Percentiles rank a stretch among this genome's conserved stretches.
Evolutionary conservation across 768 basidiomycete genomes (phyloP).

Genomic region (Kwoniella sp.): DNA sequence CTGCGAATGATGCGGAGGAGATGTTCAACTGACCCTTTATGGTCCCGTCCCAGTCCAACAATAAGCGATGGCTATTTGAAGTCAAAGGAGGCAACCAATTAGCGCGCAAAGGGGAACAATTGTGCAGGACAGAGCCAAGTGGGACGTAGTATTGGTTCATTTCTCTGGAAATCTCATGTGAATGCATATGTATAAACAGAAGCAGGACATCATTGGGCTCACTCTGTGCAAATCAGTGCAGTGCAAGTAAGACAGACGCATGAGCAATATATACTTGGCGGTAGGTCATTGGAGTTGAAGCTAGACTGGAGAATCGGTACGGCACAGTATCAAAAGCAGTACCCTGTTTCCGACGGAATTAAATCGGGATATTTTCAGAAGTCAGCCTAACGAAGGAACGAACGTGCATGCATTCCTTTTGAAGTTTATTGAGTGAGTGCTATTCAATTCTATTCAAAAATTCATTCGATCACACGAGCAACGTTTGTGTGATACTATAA

Average conservation of each 20-base stretch:
- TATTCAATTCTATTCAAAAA: not conserved
- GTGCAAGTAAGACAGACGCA: no score
- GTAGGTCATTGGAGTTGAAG: no score
- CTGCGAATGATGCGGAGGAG: not conserved
- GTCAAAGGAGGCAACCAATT: no score
- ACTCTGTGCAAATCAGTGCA: no score
- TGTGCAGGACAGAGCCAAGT: no score
- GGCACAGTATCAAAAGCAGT: no score
- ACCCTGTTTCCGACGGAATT: not conserved
- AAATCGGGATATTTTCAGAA: no score
- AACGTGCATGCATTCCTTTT: not conserved
- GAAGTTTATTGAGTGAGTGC: not conserved
- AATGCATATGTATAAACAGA: constrained; percentile 3
- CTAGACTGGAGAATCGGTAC: no score
- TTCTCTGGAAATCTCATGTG: not conserved
- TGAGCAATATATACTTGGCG: no score
- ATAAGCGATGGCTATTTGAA: constrained; percentile 10
- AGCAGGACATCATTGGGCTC: no score
- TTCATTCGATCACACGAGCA: constrained; percentile 1
- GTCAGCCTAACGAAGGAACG: not conserved
- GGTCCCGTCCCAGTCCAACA: constrained; percentile 15
- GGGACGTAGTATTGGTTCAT: no score
- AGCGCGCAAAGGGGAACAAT: no score
- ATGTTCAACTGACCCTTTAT: constrained; percentile 5
- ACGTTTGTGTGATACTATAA: not conserved